A percentile compares a stretch with the other conserved stretches of the same genome.
phyloP scores from a whole-genome alignment of 495 filamentous ascomycete species.

The Cryomyces minteri region DNA sequence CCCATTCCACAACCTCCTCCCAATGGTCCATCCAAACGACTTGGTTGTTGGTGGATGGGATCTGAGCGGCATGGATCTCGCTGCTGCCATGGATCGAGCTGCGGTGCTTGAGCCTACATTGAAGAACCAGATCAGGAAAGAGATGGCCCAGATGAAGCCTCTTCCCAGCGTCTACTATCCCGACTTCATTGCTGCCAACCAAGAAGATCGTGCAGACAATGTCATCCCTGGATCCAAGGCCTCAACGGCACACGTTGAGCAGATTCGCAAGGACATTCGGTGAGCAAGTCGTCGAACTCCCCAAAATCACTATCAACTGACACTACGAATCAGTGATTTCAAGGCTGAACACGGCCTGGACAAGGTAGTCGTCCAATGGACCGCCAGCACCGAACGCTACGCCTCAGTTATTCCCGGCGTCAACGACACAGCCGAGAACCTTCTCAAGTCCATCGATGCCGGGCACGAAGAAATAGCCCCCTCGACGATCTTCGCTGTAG shows the following conservation, averaged over 20 bases:
- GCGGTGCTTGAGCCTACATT: constrained; percentile 83
- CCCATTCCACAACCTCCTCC: constrained; percentile 82
- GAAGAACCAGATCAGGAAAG: constrained; percentile 75
- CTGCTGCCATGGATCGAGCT: constrained; percentile 88
- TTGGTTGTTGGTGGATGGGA: constrained; percentile 95
- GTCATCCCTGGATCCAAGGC: constrained; percentile 69
- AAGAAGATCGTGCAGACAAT: constrained; percentile 94
- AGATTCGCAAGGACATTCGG: constrained; percentile 89
- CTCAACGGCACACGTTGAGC: constrained; percentile 70
- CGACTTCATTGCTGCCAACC: constrained; percentile 97
- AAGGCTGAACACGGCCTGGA: constrained; percentile 72
- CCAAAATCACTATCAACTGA: neutral
- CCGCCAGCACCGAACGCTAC: constrained; percentile 95
- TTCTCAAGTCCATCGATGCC: constrained; percentile 66
- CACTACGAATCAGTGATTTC: constrained; percentile 45
- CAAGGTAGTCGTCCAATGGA: constrained; percentile 97
- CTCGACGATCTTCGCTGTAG: constrained; percentile 90
- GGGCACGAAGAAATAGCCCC: constrained; percentile 83
- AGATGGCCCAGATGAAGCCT: constrained; percentile 79
- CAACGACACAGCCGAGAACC: constrained; percentile 92
- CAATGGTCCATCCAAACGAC: constrained; percentile 97
- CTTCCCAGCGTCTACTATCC: constrained; percentile 96
- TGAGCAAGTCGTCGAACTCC: constrained; percentile 22
- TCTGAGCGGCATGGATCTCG: constrained; percentile 76
- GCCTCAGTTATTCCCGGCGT: constrained; percentile 74